Percentiles rank a stretch among this genome's conserved stretches.
phyloP scores from a whole-genome alignment of 768 basidiomycete species.

The Kwoniella sp. region DNA sequence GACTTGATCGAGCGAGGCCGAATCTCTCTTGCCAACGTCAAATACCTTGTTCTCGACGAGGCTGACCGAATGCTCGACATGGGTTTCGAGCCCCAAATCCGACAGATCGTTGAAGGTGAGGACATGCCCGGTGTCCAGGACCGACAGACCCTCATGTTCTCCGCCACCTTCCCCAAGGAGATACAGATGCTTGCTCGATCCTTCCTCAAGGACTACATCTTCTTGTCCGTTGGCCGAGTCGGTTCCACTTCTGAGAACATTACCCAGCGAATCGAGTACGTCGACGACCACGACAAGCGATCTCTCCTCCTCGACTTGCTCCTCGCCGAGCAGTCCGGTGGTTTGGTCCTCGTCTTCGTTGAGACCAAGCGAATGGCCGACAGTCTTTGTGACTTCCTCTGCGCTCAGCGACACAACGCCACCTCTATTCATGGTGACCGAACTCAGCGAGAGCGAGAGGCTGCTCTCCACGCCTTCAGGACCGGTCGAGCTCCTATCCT shows the following conservation, averaged over 20 bases:
- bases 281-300: conserved; percentile 95
- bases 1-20: conserved; percentile 97
- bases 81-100: conserved; percentile 99
- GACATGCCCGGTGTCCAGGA: conserved; percentile 94
- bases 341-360: conserved; percentile 92
- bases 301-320: conserved; percentile 94
- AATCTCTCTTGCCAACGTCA: conserved; percentile 93
- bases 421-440: conserved; percentile 99
- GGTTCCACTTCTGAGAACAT: conserved; percentile 99
- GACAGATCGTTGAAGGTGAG: conserved; percentile 94
- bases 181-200: conserved; percentile 66
- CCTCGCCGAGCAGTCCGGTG: conserved; percentile 71
- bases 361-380: conserved; percentile 99
- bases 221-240: conserved; percentile 96
- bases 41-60: conserved; percentile 97
- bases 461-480: conserved; percentile 91
- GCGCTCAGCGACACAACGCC: conserved; percentile 76
- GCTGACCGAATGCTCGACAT: conserved; percentile 99
- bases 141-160: conserved; percentile 99
- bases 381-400: conserved; percentile 93
- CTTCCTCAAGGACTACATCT: conserved; percentile 78
- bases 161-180: conserved; percentile 97
- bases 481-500: conserved; percentile 92
- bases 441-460: conserved; percentile 95
- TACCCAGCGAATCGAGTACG: conserved; percentile 97